Base-by-base conservation (phyloP, 1,139 yeast genomes). In the Nakaseomyces glabratus region DNA sequence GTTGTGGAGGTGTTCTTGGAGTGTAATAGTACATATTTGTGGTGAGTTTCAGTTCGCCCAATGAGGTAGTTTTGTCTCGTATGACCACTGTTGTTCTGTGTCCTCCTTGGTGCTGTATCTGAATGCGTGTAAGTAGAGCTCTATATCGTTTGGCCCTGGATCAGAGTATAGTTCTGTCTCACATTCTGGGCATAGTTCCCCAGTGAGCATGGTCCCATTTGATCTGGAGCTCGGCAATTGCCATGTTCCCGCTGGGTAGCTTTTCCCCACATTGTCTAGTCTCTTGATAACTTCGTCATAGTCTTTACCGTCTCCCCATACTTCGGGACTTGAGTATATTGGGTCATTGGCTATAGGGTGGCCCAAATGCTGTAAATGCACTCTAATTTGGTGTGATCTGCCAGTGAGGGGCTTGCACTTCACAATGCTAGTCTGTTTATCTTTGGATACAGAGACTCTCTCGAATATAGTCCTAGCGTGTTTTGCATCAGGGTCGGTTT, bases 331-430 rank as follows among this genome's bases (percentile, higher is more conserved):
- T 1, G 84, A 75, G 46, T 90, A 90, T 1, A 90, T 69, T 0
- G 97, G 97, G 57, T 90, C 98, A 55, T 90, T 90, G 19, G 94
- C 95, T 35, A 90, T 90, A 1, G 98, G 95, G 48, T 73, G 73
- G 0, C 96, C 95, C 18, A 90, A 51, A 47, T 69, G 81, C 57
- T 88, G 96, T 37, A 90, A 60, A 61, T 90, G 98, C 0, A 90
- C 95, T 36, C 98, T 63, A 34, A 90, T 85, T 54, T 90, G 98
- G 56, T 90, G 98, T 0, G 97, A 84, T 49, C 98, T 67, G 0
- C 98, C 98, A 0, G 98, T 88, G 13, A 71, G 60, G 1, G 98
- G 98, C 41, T 65, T 69, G 56, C 97, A 88, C 39, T 76, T 68
- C 3, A 90, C 95, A 23, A 90, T 66, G 38, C 94, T 73, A 16